Conservation (phyloP, 208 protist genomes). For the Crithidia bombi region DNA sequence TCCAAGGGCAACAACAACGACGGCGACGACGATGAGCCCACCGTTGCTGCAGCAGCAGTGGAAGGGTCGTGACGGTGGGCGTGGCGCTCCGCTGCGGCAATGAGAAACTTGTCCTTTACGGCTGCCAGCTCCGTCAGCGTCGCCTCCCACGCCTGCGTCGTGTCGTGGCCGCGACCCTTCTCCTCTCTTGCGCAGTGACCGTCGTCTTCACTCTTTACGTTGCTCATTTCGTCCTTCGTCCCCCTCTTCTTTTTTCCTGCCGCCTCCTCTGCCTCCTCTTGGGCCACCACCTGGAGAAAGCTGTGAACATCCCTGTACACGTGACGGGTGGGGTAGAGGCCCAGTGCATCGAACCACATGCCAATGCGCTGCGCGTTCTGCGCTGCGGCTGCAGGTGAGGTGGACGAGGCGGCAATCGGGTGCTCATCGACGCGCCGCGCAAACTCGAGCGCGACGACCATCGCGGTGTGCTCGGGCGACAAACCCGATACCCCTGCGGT, state of each 20-base stretch:
- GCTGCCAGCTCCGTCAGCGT: slow-evolving; percentile 28
- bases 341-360: slow-evolving; percentile 56
- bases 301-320: slow-evolving; percentile 38
- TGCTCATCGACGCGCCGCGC: slow-evolving; percentile 61
- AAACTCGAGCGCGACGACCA: slow-evolving; percentile 74
- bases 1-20: too few species aligned
- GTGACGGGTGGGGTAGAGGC: slow-evolving; percentile 52
- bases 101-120: slow-evolving; percentile 16
- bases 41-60: not conserved
- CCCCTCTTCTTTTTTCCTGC: not conserved
- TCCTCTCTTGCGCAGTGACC: not conserved
- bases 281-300: slow-evolving; percentile 14
- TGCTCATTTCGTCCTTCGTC: not conserved
- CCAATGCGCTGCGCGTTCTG: slow-evolving; percentile 57
- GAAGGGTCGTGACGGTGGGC: slow-evolving; percentile 20
- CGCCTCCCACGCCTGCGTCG: slow-evolving; percentile 23
- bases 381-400: slow-evolving; percentile 40
- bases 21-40: not conserved
- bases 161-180: slow-evolving; percentile 1
- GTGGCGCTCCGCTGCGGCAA: slow-evolving; percentile 26
- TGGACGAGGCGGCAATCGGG: slow-evolving; percentile 43
- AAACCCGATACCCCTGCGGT: slow-evolving; percentile 34
- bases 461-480: slow-evolving; percentile 79
- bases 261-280: not conserved
- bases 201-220: not conserved